These are phyloP conservation scores for Colletotrichum somersetense DNA, from an alignment of 2,329 filamentous ascomycete genomes.

Conservation along the genomic window DNA sequence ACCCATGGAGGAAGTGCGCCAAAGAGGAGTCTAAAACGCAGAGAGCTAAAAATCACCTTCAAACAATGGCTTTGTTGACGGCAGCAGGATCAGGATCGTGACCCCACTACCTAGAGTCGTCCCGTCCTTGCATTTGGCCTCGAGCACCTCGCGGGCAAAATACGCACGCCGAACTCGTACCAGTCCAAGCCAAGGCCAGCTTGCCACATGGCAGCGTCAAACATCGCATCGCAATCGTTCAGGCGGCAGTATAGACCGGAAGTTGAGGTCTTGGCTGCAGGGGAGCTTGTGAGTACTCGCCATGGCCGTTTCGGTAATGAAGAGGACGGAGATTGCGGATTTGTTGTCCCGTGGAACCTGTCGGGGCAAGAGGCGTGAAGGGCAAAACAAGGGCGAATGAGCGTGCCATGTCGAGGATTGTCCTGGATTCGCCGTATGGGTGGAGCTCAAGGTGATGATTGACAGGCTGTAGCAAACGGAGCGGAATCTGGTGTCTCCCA, in stretches of 20 bases:
- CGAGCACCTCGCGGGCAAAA: background rate
- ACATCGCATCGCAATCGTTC: conserved; percentile 13
- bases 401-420: background rate
- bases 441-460: conserved; percentile 15
- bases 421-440: conserved; percentile 23
- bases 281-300: conserved; percentile 19
- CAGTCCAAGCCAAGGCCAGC: background rate
- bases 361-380: conserved; percentile 2
- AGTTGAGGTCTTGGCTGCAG: conserved; percentile 26
- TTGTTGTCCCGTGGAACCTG: conserved; percentile 22
- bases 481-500: conserved; percentile 1
- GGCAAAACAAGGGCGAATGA: conserved; percentile 2
- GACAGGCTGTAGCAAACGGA: conserved; percentile 9
- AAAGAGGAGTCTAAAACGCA: conserved; percentile 2
- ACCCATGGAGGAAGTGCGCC: conserved; percentile 2
- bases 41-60: background rate
- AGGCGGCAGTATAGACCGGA: conserved; percentile 14
- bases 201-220: conserved; percentile 9
- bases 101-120: background rate
- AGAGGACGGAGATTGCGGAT: conserved; percentile 26
- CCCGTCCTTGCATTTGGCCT: background rate
- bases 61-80: background rate
- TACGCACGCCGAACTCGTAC: background rate
- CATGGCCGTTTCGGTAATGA: conserved; percentile 38
- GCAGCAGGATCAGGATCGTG: conserved; percentile 3